A percentile compares a stretch with the other conserved stretches of the same genome.
phyloP scores from a whole-genome alignment of 2,329 filamentous ascomycete species.

The Trichoderma koningiopsis region DNA sequence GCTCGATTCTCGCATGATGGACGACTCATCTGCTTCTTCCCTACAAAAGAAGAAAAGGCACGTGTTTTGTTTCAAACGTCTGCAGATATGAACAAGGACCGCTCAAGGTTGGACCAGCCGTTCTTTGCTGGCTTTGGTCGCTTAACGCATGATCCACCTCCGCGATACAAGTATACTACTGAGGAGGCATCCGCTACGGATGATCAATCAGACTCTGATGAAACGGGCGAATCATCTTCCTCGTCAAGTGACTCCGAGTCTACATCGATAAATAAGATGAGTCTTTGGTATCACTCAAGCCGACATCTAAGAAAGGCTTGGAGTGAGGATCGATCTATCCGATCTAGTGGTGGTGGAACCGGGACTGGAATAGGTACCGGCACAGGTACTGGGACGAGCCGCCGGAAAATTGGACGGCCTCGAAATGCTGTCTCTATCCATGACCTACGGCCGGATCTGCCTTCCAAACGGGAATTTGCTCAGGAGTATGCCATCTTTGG shows the following conservation, averaged over 20 bases:
- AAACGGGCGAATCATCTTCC: conserved; percentile 51
- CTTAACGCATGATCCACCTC: conserved; percentile 53
- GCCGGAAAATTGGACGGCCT: conserved; percentile 50
- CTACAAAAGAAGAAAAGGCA: conserved; percentile 65
- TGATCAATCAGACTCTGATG: conserved; percentile 54
- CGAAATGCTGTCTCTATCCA: conserved; percentile 76
- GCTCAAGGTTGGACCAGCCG: conserved; percentile 53
- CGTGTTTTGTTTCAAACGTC: conserved; percentile 52
- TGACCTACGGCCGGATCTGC: conserved; percentile 69
- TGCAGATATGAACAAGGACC: conserved; percentile 50
- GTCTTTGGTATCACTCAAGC: conserved; percentile 57
- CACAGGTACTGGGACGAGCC: conserved; percentile 56
- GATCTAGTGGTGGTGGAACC: conserved; percentile 62
- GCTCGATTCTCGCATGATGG: conserved; percentile 65
- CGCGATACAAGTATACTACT: conserved; percentile 48
- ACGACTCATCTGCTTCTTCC: conserved; percentile 67
- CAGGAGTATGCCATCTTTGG: conserved; percentile 82
- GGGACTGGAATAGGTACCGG: conserved; percentile 53
- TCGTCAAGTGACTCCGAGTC: conserved; percentile 64
- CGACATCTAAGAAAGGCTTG: conserved; percentile 57
- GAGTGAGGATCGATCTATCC: conserved; percentile 59
- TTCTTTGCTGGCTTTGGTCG: conserved; percentile 61
- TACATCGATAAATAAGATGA: conserved; percentile 62
- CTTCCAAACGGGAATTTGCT: conserved; percentile 76
- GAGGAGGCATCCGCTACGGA: conserved; percentile 57